Base-by-base conservation (phyloP, 192 early-diverging fungal genomes). In the Backusella sp. region DNA sequence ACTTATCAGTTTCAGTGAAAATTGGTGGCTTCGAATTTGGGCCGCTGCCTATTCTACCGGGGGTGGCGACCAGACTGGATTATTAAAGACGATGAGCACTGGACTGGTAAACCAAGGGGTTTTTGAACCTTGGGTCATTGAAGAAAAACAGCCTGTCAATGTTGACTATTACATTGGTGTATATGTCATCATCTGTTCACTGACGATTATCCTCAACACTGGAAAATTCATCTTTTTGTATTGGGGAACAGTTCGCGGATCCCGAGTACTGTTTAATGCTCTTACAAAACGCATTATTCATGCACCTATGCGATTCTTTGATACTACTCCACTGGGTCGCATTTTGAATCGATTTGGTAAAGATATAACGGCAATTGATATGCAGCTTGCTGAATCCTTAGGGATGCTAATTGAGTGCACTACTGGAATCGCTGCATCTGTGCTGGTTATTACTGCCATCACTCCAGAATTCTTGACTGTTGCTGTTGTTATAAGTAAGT, bases 281-380 rank as follows among this genome's bases (percentile, higher is more conserved):
- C 73, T 86, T 1, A 46, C 84, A 21, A 73, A 70, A 6, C 70
- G 80, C 3, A 70, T 85, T 21, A 68, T 85, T 23, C 88, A 86
- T 73, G 80, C 89, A 7, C 90, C 88, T 12, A 88, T 89, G 85
- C 72, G 79, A 32, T 91, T 88, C 75, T 91, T 91, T 78, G 90
- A 91, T 72, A 84, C 88, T 4, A 94, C 94, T 3, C 94, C 94
- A 3, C 70, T 91, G 1, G 94, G 96, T 15, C 88, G 96, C 44
- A 90, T 97, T 79, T 75, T 95, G 49, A 94, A 97, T 78, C 89
- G 95, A 32, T 96, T 97, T 72, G 90, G 90, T 36, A 94, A 94
- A 73, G 96, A 97, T 80, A 85, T 91, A 77, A 89, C 90, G 76
- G 90, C 88, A 39, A 84, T 94, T 37, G 95, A 94, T 72, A 88